Evolutionary conservation across 176 grass and related monocot genomes (phyloP), one percentile per base, ranked within the genome.

Genomic region (Rhynchospora tenuis): DNA sequence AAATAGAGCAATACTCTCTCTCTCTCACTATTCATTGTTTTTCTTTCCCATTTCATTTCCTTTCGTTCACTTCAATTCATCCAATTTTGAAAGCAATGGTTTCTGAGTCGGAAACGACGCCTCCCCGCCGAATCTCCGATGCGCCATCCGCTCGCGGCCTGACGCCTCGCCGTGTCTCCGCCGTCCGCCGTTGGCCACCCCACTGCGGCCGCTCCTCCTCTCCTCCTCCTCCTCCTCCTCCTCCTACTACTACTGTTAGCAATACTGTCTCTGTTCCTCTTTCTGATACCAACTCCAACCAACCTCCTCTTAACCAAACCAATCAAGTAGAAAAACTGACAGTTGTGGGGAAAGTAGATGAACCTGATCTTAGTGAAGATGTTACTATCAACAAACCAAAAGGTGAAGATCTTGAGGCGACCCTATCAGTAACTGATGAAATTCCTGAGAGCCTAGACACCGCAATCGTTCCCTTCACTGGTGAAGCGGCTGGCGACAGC

Each of bases 201-300:
- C 77, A 71, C n/a, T 90, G 85, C 57, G 88, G 88, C 82, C 85
- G 82, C 6, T 88, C 80, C 67, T 44, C 78, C 0, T 29, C 73
- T 52, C 42, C 27, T 51, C 44, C 71, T 56, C 22, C 6, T 26
- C 63, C 22, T 67, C 17, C n/a, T 66, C 65, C 24, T 13, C 38
- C 65, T 33, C 17, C n/a, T 66, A 4, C 24, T 13, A 38, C 65
- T 33, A 33, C 2, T 33, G 31, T 33, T 33, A 33, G 31, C 31
- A 33, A 33, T 33, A 33, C 63, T 66, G 22, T 26, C n/a, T 9
- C 10, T 66, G 22, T 24, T 29, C 65, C 24, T 29, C 26, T 29
- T 31, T 23, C 4, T 33, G 33, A 38, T 38, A 33, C 31, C 31
- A 33, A 33, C 31, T 33, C 31, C 31, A 33, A 33, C 31, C 33